Evolutionary conservation across 2,329 filamentous ascomycete genomes (phyloP).

Genomic region (Penicillium sp.): DNA sequence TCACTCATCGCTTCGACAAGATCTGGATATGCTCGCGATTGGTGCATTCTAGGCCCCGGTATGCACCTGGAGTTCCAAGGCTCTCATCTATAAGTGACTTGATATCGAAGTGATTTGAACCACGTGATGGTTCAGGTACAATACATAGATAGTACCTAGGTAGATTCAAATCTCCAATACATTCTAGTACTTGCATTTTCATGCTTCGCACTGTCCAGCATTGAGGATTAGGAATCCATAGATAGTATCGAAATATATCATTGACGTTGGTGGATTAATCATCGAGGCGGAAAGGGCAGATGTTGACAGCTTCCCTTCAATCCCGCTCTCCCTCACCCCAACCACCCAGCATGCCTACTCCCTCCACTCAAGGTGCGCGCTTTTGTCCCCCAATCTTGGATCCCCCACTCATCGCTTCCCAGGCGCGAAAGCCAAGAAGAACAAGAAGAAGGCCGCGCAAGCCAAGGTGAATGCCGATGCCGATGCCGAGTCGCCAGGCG

Average conservation of each 20-base stretch:
- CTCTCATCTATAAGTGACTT: too few species aligned
- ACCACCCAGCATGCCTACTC: constrained; percentile 22
- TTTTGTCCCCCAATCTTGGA: not conserved
- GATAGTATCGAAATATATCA: not conserved
- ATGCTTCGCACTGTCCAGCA: too few species aligned
- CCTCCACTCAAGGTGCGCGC: constrained; percentile 25
- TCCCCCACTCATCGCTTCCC: constrained; percentile 1
- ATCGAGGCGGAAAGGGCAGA: constrained; percentile 13
- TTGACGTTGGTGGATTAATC: constrained; percentile 13
- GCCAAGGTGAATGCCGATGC: constrained; percentile 36
- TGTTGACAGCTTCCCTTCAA: constrained; percentile 35
- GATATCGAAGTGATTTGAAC: too few species aligned
- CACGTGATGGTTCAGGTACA: too few species aligned
- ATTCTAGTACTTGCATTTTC: too few species aligned
- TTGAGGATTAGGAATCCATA: not conserved
- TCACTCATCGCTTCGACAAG: too few species aligned
- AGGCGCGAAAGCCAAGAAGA: constrained; percentile 57
- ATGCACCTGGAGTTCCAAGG: too few species aligned
- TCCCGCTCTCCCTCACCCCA: constrained; percentile 1
- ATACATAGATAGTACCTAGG: too few species aligned
- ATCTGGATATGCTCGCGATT: too few species aligned
- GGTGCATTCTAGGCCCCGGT: too few species aligned
- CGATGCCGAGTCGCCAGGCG: constrained; percentile 22
- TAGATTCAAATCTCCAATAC: too few species aligned
- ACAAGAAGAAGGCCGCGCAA: constrained; percentile 57